phyloP scores from a whole-genome alignment of 1,284 basidiomycete genomes.

The Cutaneotrichosporon curvatum region DNA sequence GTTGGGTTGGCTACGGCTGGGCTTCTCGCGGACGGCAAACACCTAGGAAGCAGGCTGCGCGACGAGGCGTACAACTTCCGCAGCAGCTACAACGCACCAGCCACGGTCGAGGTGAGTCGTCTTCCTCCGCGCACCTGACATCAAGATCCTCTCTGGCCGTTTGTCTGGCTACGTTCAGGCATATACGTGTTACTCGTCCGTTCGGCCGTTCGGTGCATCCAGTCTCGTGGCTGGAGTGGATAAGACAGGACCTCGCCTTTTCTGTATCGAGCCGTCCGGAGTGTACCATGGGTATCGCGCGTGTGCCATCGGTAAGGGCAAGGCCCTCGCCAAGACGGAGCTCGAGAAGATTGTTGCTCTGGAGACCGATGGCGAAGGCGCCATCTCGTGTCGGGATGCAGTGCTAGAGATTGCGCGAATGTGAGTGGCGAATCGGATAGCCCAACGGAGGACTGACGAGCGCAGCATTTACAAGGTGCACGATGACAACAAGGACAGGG shows the following conservation, averaged over 20 bases:
- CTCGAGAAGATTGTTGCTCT: slow-evolving; percentile 71
- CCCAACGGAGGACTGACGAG: no score
- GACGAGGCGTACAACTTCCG: slow-evolving; percentile 76
- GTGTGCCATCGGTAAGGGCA: slow-evolving; percentile 91
- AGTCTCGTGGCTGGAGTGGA: slow-evolving; percentile 86
- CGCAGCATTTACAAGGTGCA: slow-evolving; percentile 91
- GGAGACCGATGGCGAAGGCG: slow-evolving; percentile 22
- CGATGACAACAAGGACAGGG: slow-evolving; percentile 77
- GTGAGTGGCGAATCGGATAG: slow-evolving; percentile 51
- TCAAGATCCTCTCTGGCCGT: slow-evolving; percentile 60
- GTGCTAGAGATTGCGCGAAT: slow-evolving; percentile 89
- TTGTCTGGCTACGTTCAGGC: slow-evolving; percentile 84
- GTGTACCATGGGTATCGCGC: slow-evolving; percentile 89
- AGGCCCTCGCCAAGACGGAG: slow-evolving; percentile 95
- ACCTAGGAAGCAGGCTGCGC: slow-evolving; percentile 75
- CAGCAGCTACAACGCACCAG: slow-evolving; percentile 65
- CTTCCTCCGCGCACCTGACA: background rate
- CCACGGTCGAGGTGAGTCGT: slow-evolving; percentile 66
- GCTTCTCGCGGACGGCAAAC: slow-evolving; percentile 86
- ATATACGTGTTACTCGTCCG: slow-evolving; percentile 96
- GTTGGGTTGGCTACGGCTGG: slow-evolving; percentile 91
- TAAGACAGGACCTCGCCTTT: slow-evolving; percentile 79
- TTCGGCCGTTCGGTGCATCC: slow-evolving; percentile 92
- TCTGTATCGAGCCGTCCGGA: slow-evolving; percentile 91
- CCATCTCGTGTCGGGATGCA: slow-evolving; percentile 64